phyloP scores from a whole-genome alignment of 1,139 yeast genomes.

The Candida albicans region DNA sequence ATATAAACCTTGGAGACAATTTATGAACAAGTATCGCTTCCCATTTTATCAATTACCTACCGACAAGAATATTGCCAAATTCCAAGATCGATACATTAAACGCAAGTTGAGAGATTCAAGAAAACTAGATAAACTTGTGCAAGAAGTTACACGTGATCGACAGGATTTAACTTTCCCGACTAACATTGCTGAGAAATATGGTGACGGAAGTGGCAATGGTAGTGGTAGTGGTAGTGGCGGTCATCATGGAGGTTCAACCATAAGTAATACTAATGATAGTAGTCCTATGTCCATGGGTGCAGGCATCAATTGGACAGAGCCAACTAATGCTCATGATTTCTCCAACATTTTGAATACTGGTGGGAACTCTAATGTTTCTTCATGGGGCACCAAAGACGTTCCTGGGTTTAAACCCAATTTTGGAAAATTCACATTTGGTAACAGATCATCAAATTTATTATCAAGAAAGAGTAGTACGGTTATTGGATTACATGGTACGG shows the following conservation, averaged over 20 bases:
- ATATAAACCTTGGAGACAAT: conserved; percentile 38
- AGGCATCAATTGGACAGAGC: too few species aligned
- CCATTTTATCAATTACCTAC: conserved; percentile 49
- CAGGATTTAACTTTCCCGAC: conserved; percentile 6
- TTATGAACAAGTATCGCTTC: conserved; percentile 31
- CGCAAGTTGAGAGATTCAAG: conserved; percentile 14
- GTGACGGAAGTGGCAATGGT: conserved; percentile 2
- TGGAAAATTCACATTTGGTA: conserved; percentile 31
- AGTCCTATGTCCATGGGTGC: not conserved
- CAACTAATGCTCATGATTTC: conserved; percentile 31
- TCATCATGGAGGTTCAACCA: not conserved
- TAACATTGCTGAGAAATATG: conserved; percentile 4
- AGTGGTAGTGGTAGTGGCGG: conserved; percentile 1
- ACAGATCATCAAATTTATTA: not conserved
- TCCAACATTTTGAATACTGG: conserved; percentile 37
- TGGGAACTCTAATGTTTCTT: conserved; percentile 16
- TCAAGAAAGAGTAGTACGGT: not conserved
- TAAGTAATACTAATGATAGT: conserved; percentile 1
- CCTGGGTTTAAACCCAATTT: conserved; percentile 31
- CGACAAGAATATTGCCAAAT: conserved; percentile 29
- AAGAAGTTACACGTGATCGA: conserved; percentile 1
- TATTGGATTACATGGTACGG: conserved; percentile 5
- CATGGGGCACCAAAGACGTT: not conserved
- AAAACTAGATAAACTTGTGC: conserved; percentile 1
- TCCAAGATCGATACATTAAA: conserved; percentile 27